phyloP scores from a whole-genome alignment of 129 eudicot species.

The Escallonia rubra region DNA sequence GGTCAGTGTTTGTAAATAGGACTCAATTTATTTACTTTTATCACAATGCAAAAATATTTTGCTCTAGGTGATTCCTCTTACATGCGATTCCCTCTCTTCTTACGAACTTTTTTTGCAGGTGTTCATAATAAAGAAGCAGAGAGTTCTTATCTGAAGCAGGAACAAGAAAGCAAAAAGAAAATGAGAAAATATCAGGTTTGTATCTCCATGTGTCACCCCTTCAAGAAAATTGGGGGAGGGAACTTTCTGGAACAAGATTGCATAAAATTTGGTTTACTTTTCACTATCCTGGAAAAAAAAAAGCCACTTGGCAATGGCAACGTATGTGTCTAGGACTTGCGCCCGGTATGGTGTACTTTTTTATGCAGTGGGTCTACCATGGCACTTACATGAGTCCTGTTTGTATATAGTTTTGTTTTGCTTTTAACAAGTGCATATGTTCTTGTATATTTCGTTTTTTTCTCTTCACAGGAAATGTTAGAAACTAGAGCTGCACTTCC shows the following conservation, averaged over 20 bases:
- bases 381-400: not conserved
- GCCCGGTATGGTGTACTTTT: not conserved
- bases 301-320: not conserved
- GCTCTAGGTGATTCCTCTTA: not conserved
- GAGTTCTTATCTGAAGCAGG: constrained; percentile 52
- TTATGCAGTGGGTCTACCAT: not conserved
- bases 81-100: constrained; percentile 1
- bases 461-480: constrained; percentile 59
- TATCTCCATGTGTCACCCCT: constrained; percentile 2
- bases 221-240: not conserved
- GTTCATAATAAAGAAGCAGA: constrained; percentile 43
- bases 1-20: no score
- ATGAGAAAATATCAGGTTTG: constrained; percentile 61
- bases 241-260: not conserved
- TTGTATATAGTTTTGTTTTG: constrained; percentile 7
- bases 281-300: not conserved
- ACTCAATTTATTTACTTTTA: no score
- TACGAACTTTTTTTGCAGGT: constrained; percentile 39
- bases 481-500: constrained; percentile 77
- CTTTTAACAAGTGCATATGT: constrained; percentile 12
- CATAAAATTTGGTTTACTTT: no score
- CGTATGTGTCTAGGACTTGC: not conserved
- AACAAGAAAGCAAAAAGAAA: constrained; percentile 64
- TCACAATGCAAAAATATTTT: not conserved
- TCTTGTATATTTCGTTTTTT: not conserved